Conservation (phyloP, 495 filamentous ascomycete species). For the Annulohypoxylon bovei region DNA sequence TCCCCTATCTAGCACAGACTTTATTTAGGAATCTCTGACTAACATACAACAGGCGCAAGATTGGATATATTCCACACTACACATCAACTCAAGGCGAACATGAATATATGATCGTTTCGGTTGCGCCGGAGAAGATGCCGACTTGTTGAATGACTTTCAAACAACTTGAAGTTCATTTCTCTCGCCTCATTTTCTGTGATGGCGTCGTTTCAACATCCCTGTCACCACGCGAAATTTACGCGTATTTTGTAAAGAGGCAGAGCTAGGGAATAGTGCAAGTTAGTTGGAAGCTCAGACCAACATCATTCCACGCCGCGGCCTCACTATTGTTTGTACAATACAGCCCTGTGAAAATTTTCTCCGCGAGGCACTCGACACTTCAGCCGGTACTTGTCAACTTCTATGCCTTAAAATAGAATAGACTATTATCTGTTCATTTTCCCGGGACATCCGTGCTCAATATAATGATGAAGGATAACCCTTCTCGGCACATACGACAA, state of each 20-base stretch:
- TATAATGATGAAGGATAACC: background rate
- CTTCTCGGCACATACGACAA: background rate
- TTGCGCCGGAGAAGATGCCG: background rate
- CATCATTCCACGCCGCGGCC: slow-evolving; percentile 7
- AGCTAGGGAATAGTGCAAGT: slow-evolving; percentile 21
- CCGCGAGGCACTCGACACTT: background rate
- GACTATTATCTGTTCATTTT: background rate
- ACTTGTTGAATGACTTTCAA: slow-evolving; percentile 6
- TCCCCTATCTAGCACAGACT: slow-evolving; percentile 3
- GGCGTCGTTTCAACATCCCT: slow-evolving; percentile 44
- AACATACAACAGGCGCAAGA: background rate
- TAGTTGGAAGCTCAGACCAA: slow-evolving; percentile 39
- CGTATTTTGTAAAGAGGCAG: slow-evolving; percentile 7
- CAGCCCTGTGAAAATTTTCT: slow-evolving; percentile 16
- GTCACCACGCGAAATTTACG: slow-evolving; percentile 26
- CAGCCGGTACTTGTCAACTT: background rate
- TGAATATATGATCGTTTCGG: background rate
- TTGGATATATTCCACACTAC: background rate
- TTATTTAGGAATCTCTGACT: background rate
- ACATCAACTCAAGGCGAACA: background rate
- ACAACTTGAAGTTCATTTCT: slow-evolving; percentile 27
- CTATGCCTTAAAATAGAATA: background rate
- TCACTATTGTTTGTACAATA: slow-evolving; percentile 2
- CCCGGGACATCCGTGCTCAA: background rate
- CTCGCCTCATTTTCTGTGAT: slow-evolving; percentile 37